Evolutionary conservation across 2,329 filamentous ascomycete species (phyloP), one percentile per base, ranked within the genome.

Genomic region (Hymenotorrendiella dingleyae): DNA sequence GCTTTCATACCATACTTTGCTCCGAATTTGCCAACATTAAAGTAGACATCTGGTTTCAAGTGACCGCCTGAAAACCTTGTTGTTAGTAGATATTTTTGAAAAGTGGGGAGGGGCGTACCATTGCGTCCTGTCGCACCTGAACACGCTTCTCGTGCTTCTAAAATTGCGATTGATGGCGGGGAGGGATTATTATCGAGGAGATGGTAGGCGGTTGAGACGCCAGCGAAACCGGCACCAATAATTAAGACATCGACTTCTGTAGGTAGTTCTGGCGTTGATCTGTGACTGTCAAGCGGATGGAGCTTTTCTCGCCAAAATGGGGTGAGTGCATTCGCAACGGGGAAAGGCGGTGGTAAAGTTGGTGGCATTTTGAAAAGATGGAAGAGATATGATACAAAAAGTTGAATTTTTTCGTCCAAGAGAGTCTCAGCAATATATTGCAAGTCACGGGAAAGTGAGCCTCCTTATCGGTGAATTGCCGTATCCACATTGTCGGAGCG

Each of bases 111-210:
- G 14, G 10, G 20, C 29, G 14, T 33, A 21, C 69, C 68, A 49
- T 75, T 75, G n/a, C 63, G 55, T n/a, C 63, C 62, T 8, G 63
- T 65, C 4, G 64, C 64, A 11, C 64, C 64, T 16, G 60, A 62
- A 40, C 58, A 62, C 21, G 57, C 54, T 46, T 58, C 53, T 11
- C 66, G 55, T 3, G 67, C 67, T 53, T 70, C 67, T 4, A 70
- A 54, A 42, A 69, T 52, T 10, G 67, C 54, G 24, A 70, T 34
- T 4, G 45, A 43, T 3, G 42, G 40, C 9, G 44, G 40, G 8
- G 40, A 40, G 4, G 40, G 33, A 19, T 50, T 44, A 17, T 30
- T 20, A 6, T 11, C 24, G 28, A 48, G 30, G 11, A 53, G 27
- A 28, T 53, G 46, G 24, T 49, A 51, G 20, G 50, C 48, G n/a